phyloP scores from a whole-genome alignment of 805 yeast species.

The Spathaspora sp. region DNA sequence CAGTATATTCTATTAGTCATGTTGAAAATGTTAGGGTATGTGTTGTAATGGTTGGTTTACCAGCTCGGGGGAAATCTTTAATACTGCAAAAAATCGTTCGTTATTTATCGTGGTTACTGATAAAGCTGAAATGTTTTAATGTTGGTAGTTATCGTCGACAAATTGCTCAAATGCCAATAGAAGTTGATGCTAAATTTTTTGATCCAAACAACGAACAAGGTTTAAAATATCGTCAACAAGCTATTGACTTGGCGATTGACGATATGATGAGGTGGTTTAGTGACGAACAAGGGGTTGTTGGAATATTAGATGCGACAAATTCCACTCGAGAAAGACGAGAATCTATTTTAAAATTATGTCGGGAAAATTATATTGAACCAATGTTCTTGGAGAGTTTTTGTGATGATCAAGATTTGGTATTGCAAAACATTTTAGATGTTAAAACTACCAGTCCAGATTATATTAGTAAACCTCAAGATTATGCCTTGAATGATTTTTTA shows the following conservation, averaged over 20 bases:
- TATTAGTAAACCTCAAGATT: slow-evolving; percentile 60
- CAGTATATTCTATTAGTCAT: slow-evolving; percentile 54
- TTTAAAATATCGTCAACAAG: slow-evolving; percentile 56
- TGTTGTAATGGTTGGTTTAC: slow-evolving; percentile 85
- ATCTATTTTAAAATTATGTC: slow-evolving; percentile 56
- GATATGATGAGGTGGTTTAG: slow-evolving; percentile 88
- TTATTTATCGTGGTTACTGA: slow-evolving; percentile 88
- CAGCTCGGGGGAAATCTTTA: slow-evolving; percentile 91
- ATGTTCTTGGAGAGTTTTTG: slow-evolving; percentile 92
- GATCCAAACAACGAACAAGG: slow-evolving; percentile 66
- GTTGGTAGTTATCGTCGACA: slow-evolving; percentile 83
- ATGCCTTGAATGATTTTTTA: slow-evolving; percentile 68
- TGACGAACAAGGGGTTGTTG: slow-evolving; percentile 80
- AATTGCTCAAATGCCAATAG: slow-evolving; percentile 40
- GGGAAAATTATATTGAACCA: slow-evolving; percentile 73
- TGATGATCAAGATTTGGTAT: slow-evolving; percentile 72
- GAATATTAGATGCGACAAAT: slow-evolving; percentile 91
- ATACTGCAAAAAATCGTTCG: slow-evolving; percentile 93
- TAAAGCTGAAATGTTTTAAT: slow-evolving; percentile 81
- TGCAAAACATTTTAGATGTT: slow-evolving; percentile 80
- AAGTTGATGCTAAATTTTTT: slow-evolving; percentile 76
- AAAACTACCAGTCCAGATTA: slow-evolving; percentile 87
- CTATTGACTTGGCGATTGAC: slow-evolving; percentile 65
- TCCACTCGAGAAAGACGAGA: slow-evolving; percentile 71
- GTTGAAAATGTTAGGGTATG: slow-evolving; percentile 73